phyloP scores from a whole-genome alignment of 805 yeast species.

The Candida palmyrensis region DNA sequence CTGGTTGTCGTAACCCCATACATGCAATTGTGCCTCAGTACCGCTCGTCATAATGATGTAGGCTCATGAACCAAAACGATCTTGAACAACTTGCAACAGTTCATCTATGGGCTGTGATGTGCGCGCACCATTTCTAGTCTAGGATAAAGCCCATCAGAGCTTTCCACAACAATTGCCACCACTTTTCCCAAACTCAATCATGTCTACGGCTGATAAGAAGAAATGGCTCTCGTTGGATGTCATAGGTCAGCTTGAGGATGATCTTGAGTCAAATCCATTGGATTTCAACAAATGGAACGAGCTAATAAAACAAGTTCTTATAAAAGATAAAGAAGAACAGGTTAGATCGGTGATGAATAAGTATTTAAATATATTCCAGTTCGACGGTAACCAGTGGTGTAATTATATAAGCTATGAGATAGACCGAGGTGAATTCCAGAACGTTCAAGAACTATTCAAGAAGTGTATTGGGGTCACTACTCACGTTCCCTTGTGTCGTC shows the following conservation, averaged over 20 bases:
- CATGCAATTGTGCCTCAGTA: conserved; percentile 43
- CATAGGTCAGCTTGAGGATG: conserved; percentile 56
- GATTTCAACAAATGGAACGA: conserved; percentile 55
- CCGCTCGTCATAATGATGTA: too few species aligned
- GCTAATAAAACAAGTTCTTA: conserved; percentile 43
- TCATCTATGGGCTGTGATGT: too few species aligned
- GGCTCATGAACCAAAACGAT: too few species aligned
- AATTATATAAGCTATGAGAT: conserved; percentile 62
- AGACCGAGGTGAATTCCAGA: conserved; percentile 57
- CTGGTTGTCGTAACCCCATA: conserved; percentile 45
- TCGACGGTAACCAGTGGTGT: conserved; percentile 62
- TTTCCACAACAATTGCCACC: too few species aligned
- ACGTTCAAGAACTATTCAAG: conserved; percentile 62
- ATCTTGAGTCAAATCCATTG: conserved; percentile 45
- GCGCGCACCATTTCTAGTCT: too few species aligned
- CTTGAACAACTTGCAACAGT: too few species aligned
- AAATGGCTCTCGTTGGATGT: conserved; percentile 39
- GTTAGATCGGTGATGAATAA: conserved; percentile 55
- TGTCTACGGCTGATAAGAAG: conserved; percentile 14
- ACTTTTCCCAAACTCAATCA: too few species aligned
- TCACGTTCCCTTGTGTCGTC: conserved; percentile 66
- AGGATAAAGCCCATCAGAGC: too few species aligned
- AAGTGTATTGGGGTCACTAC: conserved; percentile 57
- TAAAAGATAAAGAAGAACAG: conserved; percentile 54
- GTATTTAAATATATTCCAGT: conserved; percentile 57